Evolutionary conservation across 2,329 filamentous ascomycete species (phyloP).

Genomic region (Stylonectria norvegica): DNA sequence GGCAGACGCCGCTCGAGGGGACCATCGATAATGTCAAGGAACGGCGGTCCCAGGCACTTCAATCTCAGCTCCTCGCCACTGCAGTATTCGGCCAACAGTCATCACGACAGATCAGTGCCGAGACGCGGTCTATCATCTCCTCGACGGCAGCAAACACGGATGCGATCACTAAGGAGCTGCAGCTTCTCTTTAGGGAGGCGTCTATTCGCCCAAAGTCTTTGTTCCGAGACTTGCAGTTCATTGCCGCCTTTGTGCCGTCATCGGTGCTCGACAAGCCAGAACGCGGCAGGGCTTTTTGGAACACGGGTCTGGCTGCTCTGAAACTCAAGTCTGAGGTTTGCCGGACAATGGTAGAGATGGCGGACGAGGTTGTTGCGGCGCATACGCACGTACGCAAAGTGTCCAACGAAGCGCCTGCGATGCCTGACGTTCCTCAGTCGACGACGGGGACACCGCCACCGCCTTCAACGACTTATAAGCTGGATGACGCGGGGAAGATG

Average conservation of each 20-base stretch:
- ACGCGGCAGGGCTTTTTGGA: constrained; percentile 79
- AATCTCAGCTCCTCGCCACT: constrained; percentile 27
- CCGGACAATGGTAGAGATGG: constrained; percentile 68
- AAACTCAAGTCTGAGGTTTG: constrained; percentile 84
- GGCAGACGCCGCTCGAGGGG: constrained; percentile 55
- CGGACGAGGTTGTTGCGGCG: constrained; percentile 52
- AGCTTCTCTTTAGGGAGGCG: constrained; percentile 63
- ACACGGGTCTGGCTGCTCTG: constrained; percentile 84
- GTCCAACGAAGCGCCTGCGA: constrained; percentile 30
- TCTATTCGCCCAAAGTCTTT: constrained; percentile 73
- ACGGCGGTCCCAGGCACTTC: constrained; percentile 54
- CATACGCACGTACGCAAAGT: constrained; percentile 62
- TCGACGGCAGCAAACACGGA: constrained; percentile 55
- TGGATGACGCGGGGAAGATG: constrained; percentile 82
- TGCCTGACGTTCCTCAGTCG: constrained; percentile 31
- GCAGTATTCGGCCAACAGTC: constrained; percentile 32
- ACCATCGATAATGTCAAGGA: constrained; percentile 69
- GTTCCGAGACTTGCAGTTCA: constrained; percentile 77
- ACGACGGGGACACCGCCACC: constrained; percentile 43
- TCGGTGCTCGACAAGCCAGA: constrained; percentile 60
- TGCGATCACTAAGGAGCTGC: constrained; percentile 63
- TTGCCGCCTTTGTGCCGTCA: constrained; percentile 62
- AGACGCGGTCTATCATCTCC: constrained; percentile 48
- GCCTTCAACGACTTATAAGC: constrained; percentile 60
- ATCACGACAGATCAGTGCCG: constrained; percentile 42